Base-by-base conservation (phyloP, 495 filamentous ascomycete species). In the Aspergillus nanangensis region DNA sequence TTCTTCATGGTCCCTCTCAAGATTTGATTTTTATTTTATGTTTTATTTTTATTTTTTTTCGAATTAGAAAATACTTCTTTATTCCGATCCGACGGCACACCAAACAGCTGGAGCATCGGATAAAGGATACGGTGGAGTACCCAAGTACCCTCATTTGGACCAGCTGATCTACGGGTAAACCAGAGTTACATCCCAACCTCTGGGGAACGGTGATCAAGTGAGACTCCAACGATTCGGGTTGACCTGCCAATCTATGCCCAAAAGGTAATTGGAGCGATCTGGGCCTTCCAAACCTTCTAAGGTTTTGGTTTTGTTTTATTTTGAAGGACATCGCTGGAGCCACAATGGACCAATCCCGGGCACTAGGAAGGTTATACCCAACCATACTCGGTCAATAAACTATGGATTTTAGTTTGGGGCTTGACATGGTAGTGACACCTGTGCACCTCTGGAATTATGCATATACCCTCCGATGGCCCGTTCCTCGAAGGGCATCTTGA, bases 361-460 rank as follows among this genome's bases (percentile, higher is more conserved):
- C 25, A 29, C 14, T 21, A 13, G 15, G 24, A 20, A 14, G 8
- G 18, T 23, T 44, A 21, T 8, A 7, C 7, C 29, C 19, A 22
- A 24, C 19, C 19, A 10, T 24, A 39, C 13, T 21, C 9, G 11
- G 20, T n/a, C n/a, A n/a, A n/a, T n/a, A n/a, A n/a, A n/a, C n/a
- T n/a, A n/a, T n/a, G n/a, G n/a, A 18, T 29, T 38, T 8, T 14
- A 10, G 8, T 35, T 27, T 14, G 15, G 9, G 21, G 1, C 27
- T 18, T 18, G 36, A 22, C 44, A 32, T 17, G 20, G 19, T 46
- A n/a, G 17, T 37, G 38, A 48, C 20, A 42, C 38, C 19, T 25
- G 19, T 42, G 20, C 27, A 17, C 39, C 38, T 36, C 45, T 49
- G 32, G 32, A 29, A 38, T 38, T 18, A 43, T 43, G 22, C 46